Percentiles rank a stretch among this genome's conserved stretches.
phyloP scores from a whole-genome alignment of 2,329 filamentous ascomycete genomes.

The Sordariomycetes sp. region DNA sequence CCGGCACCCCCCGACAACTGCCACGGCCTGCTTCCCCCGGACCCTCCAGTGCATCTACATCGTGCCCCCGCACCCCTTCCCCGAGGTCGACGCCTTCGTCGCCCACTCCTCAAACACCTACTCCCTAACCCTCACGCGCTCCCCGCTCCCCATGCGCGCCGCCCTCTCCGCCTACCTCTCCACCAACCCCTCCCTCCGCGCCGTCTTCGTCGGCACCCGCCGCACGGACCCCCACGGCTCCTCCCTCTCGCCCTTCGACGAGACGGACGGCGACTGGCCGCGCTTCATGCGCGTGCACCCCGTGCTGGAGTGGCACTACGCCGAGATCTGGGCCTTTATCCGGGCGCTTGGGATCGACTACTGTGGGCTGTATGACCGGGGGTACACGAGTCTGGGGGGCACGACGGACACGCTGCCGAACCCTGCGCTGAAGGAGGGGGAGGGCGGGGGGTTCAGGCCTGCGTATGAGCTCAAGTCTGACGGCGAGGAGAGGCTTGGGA shows the following conservation, averaged over 20 bases:
- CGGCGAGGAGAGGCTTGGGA: constrained; percentile 64
- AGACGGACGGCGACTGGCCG: constrained; percentile 83
- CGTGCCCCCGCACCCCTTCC: constrained; percentile 70
- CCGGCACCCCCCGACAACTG: constrained; percentile 15
- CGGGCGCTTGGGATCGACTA: constrained; percentile 69
- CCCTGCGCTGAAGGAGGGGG: constrained; percentile 44
- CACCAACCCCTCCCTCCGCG: constrained; percentile 47
- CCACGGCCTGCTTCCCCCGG: constrained; percentile 25
- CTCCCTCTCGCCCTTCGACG: constrained; percentile 69
- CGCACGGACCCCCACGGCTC: constrained; percentile 67
- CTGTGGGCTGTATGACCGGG: constrained; percentile 72
- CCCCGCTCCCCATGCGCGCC: constrained; percentile 65
- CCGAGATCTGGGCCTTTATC: constrained; percentile 87
- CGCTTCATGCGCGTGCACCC: constrained; percentile 87
- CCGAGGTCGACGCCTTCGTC: constrained; percentile 79
- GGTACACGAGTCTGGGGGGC: constrained; percentile 88
- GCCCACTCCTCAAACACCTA: constrained; percentile 50
- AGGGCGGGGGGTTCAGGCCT: constrained; percentile 49
- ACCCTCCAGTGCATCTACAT: constrained; percentile 77
- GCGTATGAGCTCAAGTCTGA: constrained; percentile 67
- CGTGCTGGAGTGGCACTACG: constrained; percentile 95
- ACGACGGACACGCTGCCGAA: constrained; percentile 83
- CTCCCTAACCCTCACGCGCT: constrained; percentile 62
- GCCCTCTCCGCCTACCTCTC: constrained; percentile 67
- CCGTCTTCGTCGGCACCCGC: constrained; percentile 88